Conservation (phyloP, 73 alveolate genomes). For the Paramecium tetraurelia region DNA sequence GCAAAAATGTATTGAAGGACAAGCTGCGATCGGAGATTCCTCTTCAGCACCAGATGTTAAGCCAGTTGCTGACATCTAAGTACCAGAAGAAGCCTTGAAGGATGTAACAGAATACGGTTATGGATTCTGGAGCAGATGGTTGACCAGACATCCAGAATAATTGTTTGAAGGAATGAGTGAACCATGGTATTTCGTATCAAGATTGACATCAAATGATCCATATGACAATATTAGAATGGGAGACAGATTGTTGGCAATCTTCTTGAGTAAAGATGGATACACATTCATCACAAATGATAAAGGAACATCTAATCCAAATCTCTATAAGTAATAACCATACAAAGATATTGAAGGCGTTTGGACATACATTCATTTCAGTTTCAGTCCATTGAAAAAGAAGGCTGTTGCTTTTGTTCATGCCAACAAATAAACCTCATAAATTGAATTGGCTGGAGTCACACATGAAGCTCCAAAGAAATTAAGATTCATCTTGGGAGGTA, state of each 20-base stretch:
- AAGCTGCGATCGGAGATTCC: constrained; percentile 13
- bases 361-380: constrained; percentile 39
- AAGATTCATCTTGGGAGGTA: constrained; percentile 52
- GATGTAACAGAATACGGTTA: constrained; percentile 27
- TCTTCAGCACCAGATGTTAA: background rate
- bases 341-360: constrained; percentile 42
- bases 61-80: constrained; percentile 37
- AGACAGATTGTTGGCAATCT: constrained; percentile 27
- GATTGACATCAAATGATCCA: constrained; percentile 46
- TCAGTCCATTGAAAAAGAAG: background rate
- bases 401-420: constrained; percentile 24
- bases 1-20: constrained; percentile 40
- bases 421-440: background rate
- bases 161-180: background rate
- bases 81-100: constrained; percentile 14
- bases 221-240: constrained; percentile 40
- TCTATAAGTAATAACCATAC: background rate
- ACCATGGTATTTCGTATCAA: constrained; percentile 31
- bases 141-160: constrained; percentile 29
- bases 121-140: constrained; percentile 44
- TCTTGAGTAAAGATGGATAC: constrained; percentile 30
- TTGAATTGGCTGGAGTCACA: background rate
- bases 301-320: constrained; percentile 14
- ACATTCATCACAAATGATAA: constrained; percentile 17
- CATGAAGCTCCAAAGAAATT: constrained; percentile 42